Base-by-base conservation (phyloP, 352 stramenopile species). In the Lagenidium sp. region DNA sequence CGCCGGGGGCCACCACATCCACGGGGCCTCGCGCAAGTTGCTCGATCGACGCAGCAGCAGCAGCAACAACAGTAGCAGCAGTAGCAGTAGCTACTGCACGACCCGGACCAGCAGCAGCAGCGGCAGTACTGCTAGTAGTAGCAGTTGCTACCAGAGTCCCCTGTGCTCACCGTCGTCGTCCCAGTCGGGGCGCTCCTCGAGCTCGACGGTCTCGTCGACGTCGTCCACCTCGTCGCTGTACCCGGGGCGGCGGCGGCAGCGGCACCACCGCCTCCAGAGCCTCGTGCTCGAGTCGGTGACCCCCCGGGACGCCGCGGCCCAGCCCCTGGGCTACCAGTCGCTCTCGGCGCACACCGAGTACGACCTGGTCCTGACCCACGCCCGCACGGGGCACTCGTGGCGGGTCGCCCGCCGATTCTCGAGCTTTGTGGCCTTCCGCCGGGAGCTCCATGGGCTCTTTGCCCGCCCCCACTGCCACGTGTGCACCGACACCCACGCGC, bases 401-500 rank as follows among this genome's bases (percentile, higher is more conserved):
- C 58, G 78, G 47, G 67, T 89, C 50, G 60, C 68, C 42, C 66
- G 76, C 11, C 71, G 76, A 11, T 89, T 79, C 52, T 85, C 73
- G 31, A 59, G 60, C 13, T 86, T 89, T 53, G 63, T 58, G n/a
- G 53, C 72, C 20, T 48, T 89, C 26, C 70, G 71, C 23, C 63
- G 83, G 21, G 65, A 83, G 45, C 51, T 86, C 7, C 39, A 55
- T 23, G 54, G 61, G 10, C 56, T 77, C 2, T 83, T 86, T 37
- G 57, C 66, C 36, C 45, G 43, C 6, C 55, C 70, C 0, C 76
- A 89, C 46, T 89, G 76, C 60, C 53, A 67, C 36, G 73, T 78
- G 39, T 89, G 76, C 50, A 68, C 68, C 2, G 56, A 65, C 13
- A 62, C 83, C 50, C 45, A 63, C 19, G 47, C 53, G 10, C 56